phyloP scores from a whole-genome alignment of 1,139 yeast genomes.

The Pichia sp. region DNA sequence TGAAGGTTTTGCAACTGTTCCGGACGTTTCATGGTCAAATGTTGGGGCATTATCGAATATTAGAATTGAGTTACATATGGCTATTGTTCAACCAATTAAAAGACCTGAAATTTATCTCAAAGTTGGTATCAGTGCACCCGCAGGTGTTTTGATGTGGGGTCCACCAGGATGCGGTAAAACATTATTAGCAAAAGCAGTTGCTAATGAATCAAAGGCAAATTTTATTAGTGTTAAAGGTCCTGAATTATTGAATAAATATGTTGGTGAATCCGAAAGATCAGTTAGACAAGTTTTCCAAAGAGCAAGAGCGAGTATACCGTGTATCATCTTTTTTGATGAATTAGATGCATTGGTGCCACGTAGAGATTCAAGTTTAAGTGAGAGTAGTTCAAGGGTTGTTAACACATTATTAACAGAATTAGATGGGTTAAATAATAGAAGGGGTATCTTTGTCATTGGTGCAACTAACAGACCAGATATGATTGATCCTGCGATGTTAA shows the following conservation, averaged over 20 bases:
- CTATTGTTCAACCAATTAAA: constrained; percentile 93
- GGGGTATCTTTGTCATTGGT: constrained; percentile 90
- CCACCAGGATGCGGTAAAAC: constrained; percentile 99
- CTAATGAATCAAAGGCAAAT: constrained; percentile 93
- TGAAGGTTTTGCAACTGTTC: constrained; percentile 98
- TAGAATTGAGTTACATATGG: constrained; percentile 90
- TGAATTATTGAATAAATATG: constrained; percentile 86
- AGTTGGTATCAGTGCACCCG: constrained; percentile 94
- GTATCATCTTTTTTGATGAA: constrained; percentile 94
- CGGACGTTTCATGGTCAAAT: constrained; percentile 93
- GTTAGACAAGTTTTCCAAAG: constrained; percentile 91
- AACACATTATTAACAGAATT: constrained; percentile 89
- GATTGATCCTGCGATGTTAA: constrained; percentile 96
- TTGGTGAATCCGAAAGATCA: constrained; percentile 94
- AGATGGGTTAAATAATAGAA: constrained; percentile 88
- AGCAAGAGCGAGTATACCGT: constrained; percentile 92
- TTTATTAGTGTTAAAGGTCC: constrained; percentile 95
- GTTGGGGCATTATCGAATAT: constrained; percentile 84
- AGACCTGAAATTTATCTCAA: constrained; percentile 84
- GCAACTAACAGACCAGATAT: constrained; percentile 98
- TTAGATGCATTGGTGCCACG: constrained; percentile 93
- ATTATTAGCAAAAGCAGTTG: constrained; percentile 90
- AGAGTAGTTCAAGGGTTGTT: constrained; percentile 89
- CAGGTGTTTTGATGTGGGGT: constrained; percentile 97
- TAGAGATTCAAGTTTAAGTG: constrained; percentile 81